Percentiles rank a stretch among this genome's conserved stretches.
Evolutionary conservation across 345 rosid species (phyloP).

Genomic region (Melastoma malabathricum): DNA sequence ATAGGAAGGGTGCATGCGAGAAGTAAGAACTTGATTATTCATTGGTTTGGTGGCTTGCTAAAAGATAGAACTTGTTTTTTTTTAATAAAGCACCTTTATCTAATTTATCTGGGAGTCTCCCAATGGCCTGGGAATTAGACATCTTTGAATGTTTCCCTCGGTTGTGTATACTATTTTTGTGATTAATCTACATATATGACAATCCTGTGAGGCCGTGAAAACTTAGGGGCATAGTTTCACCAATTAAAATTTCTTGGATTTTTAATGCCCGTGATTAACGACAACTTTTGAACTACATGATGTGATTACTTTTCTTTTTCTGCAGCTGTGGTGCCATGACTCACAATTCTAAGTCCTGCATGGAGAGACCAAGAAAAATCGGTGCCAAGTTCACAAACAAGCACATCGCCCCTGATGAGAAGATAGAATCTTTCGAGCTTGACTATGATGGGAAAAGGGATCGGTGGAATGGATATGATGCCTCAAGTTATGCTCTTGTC

Average conservation of each 20-base stretch:
- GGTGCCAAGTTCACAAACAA: slow-evolving; percentile 67
- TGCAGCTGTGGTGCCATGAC: slow-evolving; percentile 88
- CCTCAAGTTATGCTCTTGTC: slow-evolving; percentile 51
- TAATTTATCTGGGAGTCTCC: too few relatives aligned
- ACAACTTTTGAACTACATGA: slow-evolving; percentile 1
- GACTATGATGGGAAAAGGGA: slow-evolving; percentile 90
- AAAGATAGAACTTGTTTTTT: too few relatives aligned
- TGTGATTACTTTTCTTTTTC: neutral
- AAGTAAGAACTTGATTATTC: slow-evolving; percentile 28
- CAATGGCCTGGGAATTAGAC: too few relatives aligned
- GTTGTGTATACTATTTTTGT: too few relatives aligned
- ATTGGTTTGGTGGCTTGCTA: neutral
- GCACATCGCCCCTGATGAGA: slow-evolving; percentile 81
- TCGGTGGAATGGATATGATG: slow-evolving; percentile 79
- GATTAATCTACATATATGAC: too few relatives aligned
- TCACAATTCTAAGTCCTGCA: slow-evolving; percentile 54
- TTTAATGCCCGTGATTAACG: neutral
- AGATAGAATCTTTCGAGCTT: slow-evolving; percentile 64
- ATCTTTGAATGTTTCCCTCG: too few relatives aligned
- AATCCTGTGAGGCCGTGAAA: too few relatives aligned
- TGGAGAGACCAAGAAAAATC: slow-evolving; percentile 64
- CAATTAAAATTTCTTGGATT: too few relatives aligned
- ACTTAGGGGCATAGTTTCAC: too few relatives aligned
- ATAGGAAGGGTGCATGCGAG: slow-evolving; percentile 58
- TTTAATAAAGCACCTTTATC: too few relatives aligned